Percentiles rank a stretch among this genome's conserved stretches.
Conservation (phyloP, 192 early-diverging fungal species). For the Podochytrium sp. region DNA sequence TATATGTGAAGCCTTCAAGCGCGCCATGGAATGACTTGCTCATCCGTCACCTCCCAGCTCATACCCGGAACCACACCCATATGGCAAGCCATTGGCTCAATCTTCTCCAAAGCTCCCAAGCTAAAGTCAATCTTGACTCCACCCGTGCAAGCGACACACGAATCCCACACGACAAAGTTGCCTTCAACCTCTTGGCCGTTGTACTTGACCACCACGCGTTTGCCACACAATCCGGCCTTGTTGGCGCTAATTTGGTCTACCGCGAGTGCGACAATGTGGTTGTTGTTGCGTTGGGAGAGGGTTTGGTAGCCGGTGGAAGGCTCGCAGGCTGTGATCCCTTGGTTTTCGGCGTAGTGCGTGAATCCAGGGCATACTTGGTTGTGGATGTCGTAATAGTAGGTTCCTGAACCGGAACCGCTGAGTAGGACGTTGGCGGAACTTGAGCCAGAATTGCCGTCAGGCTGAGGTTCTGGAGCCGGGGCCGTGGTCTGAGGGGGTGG, state of each 20-base stretch:
- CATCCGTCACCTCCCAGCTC: no score
- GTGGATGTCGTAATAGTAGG: constrained; percentile 12
- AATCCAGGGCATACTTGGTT: neutral
- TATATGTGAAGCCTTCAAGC: no score
- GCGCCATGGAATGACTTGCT: no score
- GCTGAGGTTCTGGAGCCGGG: no score
- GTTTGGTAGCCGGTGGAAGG: neutral
- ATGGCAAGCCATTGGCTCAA: no score
- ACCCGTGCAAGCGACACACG: no score
- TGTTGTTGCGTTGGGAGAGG: neutral
- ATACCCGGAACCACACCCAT: no score
- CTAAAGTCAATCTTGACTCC: no score
- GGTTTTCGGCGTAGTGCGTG: neutral
- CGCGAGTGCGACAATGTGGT: constrained; percentile 22
- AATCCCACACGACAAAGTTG: no score
- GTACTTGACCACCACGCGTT: constrained; percentile 4
- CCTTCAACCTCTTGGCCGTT: neutral
- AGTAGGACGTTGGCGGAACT: constrained; percentile 15
- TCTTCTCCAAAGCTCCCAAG: no score
- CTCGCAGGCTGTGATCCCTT: constrained; percentile 18
- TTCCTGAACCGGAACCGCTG: neutral
- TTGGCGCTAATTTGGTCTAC: constrained; percentile 14
- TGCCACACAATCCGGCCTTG: constrained; percentile 19
- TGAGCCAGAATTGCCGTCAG: no score
- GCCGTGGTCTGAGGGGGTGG: neutral